A percentile compares a stretch with the other conserved stretches of the same genome.
These are phyloP conservation scores for Diutina catenulata DNA, from an alignment of 1,139 yeast genomes.

Conservation along the genomic window DNA sequence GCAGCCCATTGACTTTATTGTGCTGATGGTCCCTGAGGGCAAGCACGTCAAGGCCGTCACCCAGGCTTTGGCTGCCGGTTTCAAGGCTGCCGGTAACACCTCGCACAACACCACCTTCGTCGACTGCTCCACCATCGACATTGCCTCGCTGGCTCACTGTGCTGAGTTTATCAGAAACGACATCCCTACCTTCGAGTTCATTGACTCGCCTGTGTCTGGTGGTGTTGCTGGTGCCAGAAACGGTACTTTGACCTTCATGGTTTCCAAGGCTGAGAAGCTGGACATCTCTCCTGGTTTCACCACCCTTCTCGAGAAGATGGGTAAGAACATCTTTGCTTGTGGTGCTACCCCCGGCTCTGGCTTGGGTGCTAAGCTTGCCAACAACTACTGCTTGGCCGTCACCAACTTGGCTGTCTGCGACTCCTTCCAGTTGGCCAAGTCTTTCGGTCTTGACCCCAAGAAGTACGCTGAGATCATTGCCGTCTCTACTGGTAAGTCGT, in stretches of 20 bases:
- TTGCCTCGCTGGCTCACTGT: constrained; percentile 33
- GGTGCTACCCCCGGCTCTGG: constrained; percentile 44
- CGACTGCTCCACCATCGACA: constrained; percentile 49
- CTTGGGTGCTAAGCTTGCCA: constrained; percentile 47
- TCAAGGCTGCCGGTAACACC: constrained; percentile 13
- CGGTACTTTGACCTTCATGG: constrained; percentile 47
- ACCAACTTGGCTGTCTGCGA: constrained; percentile 52
- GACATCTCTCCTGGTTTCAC: constrained; percentile 18
- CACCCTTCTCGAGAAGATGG: constrained; percentile 34
- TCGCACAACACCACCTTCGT: constrained; percentile 17
- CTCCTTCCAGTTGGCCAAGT: constrained; percentile 46
- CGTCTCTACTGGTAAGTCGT: constrained; percentile 47
- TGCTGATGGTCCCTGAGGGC: constrained; percentile 54
- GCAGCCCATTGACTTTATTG: constrained; percentile 26
- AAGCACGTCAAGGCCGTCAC: constrained; percentile 37
- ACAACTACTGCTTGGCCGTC: constrained; percentile 46
- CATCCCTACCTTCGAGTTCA: constrained; percentile 27
- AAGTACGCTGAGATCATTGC: constrained; percentile 42
- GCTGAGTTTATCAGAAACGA: constrained; percentile 23
- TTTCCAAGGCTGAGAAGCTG: constrained; percentile 25
- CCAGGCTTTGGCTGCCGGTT: constrained; percentile 23
- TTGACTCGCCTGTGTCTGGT: constrained; percentile 54
- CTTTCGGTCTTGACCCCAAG: constrained; percentile 38
- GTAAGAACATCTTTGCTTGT: constrained; percentile 41
- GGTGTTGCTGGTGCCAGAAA: constrained; percentile 51